phyloP scores from a whole-genome alignment of 306 rosid genomes.

The Fragaria iinumae region DNA sequence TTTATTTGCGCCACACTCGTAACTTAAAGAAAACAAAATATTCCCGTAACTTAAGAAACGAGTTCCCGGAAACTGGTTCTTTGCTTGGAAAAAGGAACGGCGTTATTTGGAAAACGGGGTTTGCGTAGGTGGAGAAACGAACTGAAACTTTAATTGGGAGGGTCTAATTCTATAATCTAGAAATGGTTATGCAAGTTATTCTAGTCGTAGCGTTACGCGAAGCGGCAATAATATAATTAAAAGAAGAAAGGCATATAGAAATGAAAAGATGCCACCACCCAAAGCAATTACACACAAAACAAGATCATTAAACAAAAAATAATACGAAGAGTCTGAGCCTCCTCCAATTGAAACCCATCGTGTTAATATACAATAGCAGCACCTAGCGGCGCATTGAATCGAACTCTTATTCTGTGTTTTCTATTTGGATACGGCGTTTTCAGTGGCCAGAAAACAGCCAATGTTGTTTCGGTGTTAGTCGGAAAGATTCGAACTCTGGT shows the following conservation, averaged over 20 bases:
- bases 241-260: not conserved
- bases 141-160: not conserved
- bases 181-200: not conserved
- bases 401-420: not conserved
- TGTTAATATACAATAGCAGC: not conserved
- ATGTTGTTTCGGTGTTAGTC: not conserved
- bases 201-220: not conserved
- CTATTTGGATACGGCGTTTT: not conserved
- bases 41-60: not conserved
- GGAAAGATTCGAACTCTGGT: not conserved
- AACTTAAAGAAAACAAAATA: not conserved
- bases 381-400: not conserved
- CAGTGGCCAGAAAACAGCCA: not conserved
- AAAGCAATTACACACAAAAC: not conserved
- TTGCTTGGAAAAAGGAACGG: not conserved
- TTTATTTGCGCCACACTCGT: not conserved
- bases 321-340: not conserved
- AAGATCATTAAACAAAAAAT: not conserved
- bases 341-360: not conserved
- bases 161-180: not conserved
- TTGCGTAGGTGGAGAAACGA: not conserved
- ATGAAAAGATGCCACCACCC: not conserved
- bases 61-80: not conserved
- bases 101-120: not conserved
- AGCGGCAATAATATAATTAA: not conserved